Conservation (phyloP, 345 rosid genomes). For the Clarkia xantiana region DNA sequence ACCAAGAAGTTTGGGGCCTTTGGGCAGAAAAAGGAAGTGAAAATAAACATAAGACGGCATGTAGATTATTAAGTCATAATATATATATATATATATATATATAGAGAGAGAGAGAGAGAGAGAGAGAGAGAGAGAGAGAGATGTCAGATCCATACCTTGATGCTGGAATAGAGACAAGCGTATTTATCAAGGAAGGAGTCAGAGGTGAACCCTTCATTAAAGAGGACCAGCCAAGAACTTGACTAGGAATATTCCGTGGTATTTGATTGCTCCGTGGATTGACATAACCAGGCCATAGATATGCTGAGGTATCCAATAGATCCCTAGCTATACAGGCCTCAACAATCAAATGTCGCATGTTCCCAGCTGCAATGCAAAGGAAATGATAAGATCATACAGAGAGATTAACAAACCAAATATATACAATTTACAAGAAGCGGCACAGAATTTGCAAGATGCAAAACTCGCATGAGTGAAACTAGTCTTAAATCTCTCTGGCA, state of each 20-base stretch:
- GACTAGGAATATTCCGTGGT: conserved; percentile 38
- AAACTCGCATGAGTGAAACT: no score
- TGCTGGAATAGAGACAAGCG: conserved; percentile 76
- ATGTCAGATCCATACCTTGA: conserved; percentile 46
- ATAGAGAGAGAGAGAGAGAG: no score
- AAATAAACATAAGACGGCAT: no score
- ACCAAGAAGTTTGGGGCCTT: no score
- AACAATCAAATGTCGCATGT: conserved; percentile 89
- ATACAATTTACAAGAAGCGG: no score
- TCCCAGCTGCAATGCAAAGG: conserved; percentile 54
- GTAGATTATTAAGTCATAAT: background rate
- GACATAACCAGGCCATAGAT: conserved; percentile 84
- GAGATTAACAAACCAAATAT: no score
- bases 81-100: no score
- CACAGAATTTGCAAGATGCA: no score
- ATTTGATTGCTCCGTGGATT: conserved; percentile 40
- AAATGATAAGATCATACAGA: no score
- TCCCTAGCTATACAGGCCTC: conserved; percentile 93
- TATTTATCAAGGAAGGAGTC: conserved; percentile 51
- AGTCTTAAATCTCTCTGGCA: no score
- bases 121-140: no score
- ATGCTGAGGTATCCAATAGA: conserved; percentile 76
- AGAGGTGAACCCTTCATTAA: conserved; percentile 82
- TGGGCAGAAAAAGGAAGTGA: no score
- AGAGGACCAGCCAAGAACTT: conserved; percentile 64